Evolutionary conservation across 2,329 filamentous ascomycete species (phyloP).

Genomic region (Nectriaceae sp.): DNA sequence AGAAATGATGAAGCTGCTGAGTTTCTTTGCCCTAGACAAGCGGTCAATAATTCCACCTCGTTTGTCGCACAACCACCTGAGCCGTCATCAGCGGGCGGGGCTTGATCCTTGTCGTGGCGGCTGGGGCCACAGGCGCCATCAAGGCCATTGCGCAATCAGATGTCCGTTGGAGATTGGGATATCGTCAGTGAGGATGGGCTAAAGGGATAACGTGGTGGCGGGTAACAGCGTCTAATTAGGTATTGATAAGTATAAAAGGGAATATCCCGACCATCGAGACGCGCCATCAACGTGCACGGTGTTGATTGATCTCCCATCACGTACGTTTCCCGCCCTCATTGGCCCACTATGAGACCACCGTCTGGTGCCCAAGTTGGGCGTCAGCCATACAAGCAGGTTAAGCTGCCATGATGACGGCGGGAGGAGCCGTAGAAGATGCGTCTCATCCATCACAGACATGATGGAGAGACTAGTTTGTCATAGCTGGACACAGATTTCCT

Average conservation of each 20-base stretch:
- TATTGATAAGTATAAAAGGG: background rate
- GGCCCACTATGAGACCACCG: background rate
- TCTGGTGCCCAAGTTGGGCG: background rate
- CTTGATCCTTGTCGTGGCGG: constrained; percentile 10
- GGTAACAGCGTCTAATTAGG: background rate
- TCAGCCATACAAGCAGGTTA: constrained; percentile 3
- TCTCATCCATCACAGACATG: background rate
- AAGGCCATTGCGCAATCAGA: constrained; percentile 6
- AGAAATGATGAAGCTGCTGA: constrained; percentile 6
- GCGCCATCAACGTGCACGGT: constrained; percentile 10
- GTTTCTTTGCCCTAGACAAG: constrained; percentile 12
- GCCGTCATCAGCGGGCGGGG: constrained; percentile 17
- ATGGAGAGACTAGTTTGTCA: background rate
- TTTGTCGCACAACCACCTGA: constrained; percentile 21
- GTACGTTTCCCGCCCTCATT: constrained; percentile 6
- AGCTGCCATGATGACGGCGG: constrained; percentile 2
- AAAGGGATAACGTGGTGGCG: background rate
- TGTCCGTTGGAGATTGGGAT: too few relatives aligned
- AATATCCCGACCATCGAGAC: constrained; percentile 2
- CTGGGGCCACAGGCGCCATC: constrained; percentile 3
- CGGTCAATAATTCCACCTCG: constrained; percentile 17
- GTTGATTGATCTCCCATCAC: constrained; percentile 15
- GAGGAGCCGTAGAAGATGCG: background rate
- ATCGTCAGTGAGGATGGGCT: background rate
- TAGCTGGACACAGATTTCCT: background rate